Evolutionary conservation across 805 yeast genomes (phyloP).

Genomic region (Dipodascus albidus): DNA sequence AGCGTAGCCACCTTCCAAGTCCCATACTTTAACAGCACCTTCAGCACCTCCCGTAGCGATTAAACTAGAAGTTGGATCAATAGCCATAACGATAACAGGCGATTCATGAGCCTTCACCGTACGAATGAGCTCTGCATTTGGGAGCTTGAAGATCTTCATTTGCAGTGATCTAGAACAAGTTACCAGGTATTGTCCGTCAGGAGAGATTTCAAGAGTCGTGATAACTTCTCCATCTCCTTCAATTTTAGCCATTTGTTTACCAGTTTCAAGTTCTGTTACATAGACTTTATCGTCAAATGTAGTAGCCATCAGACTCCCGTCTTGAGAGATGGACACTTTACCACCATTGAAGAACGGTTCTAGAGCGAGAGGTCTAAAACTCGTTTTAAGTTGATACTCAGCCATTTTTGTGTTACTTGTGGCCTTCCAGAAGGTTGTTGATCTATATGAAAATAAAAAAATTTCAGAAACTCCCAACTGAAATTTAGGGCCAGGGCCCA

Average conservation of each 20-base stretch:
- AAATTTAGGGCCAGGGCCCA: not conserved
- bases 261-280: constrained; percentile 51
- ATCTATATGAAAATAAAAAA: too few relatives aligned
- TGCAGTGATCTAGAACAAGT: constrained; percentile 77
- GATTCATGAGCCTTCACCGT: constrained; percentile 39
- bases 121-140: constrained; percentile 19
- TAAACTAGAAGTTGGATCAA: constrained; percentile 72
- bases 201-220: constrained; percentile 64
- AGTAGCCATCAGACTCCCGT: constrained; percentile 59
- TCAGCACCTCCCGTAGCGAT: constrained; percentile 94
- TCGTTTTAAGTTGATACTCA: constrained; percentile 24
- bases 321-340: constrained; percentile 56
- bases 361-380: constrained; percentile 38
- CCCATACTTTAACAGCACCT: constrained; percentile 87
- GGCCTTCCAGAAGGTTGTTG: not conserved
- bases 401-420: not conserved
- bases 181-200: constrained; percentile 61
- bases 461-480: not conserved
- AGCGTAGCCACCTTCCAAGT: constrained; percentile 71
- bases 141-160: constrained; percentile 50
- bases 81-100: constrained; percentile 69
- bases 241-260: constrained; percentile 44
- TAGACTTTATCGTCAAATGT: constrained; percentile 69
- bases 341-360: constrained; percentile 86
- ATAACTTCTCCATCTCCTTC: constrained; percentile 80